phyloP scores from a whole-genome alignment of 1,139 yeast genomes.

The Kodamaea suecica region DNA sequence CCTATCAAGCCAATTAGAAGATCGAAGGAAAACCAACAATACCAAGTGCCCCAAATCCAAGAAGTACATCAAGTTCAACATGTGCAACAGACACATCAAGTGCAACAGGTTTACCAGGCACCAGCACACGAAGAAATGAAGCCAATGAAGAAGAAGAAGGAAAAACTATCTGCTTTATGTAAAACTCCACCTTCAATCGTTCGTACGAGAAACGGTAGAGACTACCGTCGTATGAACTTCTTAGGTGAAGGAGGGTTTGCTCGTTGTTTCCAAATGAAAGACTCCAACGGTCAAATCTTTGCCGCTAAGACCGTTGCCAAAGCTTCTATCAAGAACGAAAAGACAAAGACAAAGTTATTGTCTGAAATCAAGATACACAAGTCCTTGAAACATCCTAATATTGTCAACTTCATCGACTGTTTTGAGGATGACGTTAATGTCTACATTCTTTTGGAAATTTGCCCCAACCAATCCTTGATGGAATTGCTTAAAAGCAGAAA shows the following conservation, averaged over 20 bases:
- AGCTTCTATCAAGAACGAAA: conserved; percentile 85
- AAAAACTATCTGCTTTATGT: conserved; percentile 81
- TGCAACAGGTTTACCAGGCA: too few species aligned
- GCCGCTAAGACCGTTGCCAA: conserved; percentile 99
- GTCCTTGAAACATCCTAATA: conserved; percentile 81
- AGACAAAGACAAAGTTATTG: conserved; percentile 82
- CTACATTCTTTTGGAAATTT: conserved; percentile 86
- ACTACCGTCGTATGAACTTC: conserved; percentile 85
- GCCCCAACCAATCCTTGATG: conserved; percentile 92
- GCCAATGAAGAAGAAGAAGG: conserved; percentile 62
- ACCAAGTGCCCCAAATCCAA: conserved; percentile 16
- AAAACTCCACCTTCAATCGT: conserved; percentile 94
- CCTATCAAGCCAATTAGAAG: conserved; percentile 40
- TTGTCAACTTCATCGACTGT: conserved; percentile 90
- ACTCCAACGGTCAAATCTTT: conserved; percentile 77
- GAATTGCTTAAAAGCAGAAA: conserved; percentile 85
- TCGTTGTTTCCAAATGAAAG: conserved; percentile 95
- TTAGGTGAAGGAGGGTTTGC: conserved; percentile 99
- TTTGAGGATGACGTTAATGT: conserved; percentile 94
- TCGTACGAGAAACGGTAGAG: conserved; percentile 80
- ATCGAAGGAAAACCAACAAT: conserved; percentile 27
- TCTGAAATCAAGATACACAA: conserved; percentile 96
- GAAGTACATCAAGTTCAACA: conserved; percentile 10
- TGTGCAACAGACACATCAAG: conserved; percentile 5
- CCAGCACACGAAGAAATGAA: conserved; percentile 14